These are phyloP conservation scores for Conringia planisiliqua DNA, from an alignment of 345 rosid species.

Conservation along the genomic window DNA sequence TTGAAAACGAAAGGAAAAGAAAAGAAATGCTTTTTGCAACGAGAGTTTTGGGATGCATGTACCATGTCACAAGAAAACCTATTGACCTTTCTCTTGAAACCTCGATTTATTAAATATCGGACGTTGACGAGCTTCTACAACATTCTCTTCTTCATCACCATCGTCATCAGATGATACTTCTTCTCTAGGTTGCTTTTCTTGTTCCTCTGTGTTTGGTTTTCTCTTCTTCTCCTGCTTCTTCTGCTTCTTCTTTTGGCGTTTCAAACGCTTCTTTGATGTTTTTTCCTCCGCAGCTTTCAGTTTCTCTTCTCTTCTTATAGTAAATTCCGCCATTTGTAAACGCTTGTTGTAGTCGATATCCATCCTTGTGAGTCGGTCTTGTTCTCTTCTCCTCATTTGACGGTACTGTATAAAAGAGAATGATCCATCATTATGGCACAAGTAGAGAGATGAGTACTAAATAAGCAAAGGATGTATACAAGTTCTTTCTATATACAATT, in stretches of 20 bases:
- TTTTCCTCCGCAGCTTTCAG: constrained; percentile 73
- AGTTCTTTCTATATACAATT: neutral
- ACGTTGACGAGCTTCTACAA: constrained; percentile 21
- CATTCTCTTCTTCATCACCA: constrained; percentile 43
- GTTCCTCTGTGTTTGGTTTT: constrained; percentile 42
- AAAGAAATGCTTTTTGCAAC: neutral
- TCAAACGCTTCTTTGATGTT: constrained; percentile 72
- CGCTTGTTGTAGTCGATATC: constrained; percentile 74
- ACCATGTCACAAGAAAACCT: neutral
- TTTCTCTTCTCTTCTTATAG: constrained; percentile 77
- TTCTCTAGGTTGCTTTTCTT: constrained; percentile 34
- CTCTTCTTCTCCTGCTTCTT: constrained; percentile 65
- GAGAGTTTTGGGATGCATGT: neutral
- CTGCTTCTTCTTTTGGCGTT: constrained; percentile 83
- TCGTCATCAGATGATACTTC: constrained; percentile 48
- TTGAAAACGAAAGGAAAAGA: neutral
- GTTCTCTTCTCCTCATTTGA: constrained; percentile 92
- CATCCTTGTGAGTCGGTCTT: constrained; percentile 86
- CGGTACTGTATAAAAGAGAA: constrained; percentile 57
- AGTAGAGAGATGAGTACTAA: neutral
- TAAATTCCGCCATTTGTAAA: constrained; percentile 65
- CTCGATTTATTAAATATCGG: constrained; percentile 21
- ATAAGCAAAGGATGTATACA: neutral
- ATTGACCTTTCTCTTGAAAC: constrained; percentile 9
- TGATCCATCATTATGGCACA: neutral